phyloP scores from a whole-genome alignment of 768 basidiomycete genomes.

The Suillus fuscotomentosus region DNA sequence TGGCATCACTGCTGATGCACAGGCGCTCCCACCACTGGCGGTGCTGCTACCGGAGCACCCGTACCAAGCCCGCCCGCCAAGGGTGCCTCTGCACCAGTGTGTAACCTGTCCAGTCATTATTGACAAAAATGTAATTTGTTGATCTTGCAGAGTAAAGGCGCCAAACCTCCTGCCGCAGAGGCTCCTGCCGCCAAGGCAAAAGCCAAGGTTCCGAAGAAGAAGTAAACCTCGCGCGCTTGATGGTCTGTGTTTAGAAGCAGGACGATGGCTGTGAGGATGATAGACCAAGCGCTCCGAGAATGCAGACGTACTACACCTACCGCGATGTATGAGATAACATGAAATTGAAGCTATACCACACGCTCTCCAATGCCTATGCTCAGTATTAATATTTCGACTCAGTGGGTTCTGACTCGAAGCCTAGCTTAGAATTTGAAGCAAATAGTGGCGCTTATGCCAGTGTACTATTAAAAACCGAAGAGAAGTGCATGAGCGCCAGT shows the following conservation, averaged over 20 bases:
- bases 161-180: conserved; percentile 18
- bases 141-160: conserved; percentile 20
- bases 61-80: not conserved
- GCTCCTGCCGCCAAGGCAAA: conserved; percentile 28
- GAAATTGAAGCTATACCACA: not conserved
- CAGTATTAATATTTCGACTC: not conserved
- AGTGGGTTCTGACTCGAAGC: not conserved
- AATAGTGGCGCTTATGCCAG: not conserved
- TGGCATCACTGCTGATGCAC: not conserved
- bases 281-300: not conserved
- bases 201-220: conserved; percentile 29
- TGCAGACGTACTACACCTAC: not conserved
- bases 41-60: not conserved
- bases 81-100: not conserved
- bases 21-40: conserved; percentile 14
- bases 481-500: not conserved
- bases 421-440: not conserved
- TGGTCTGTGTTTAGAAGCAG: not conserved
- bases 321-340: not conserved
- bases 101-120: not conserved
- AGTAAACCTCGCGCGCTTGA: conserved; percentile 12
- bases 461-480: not conserved
- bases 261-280: not conserved
- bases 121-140: not conserved
- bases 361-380: not conserved